phyloP scores from a whole-genome alignment of 1,284 basidiomycete genomes.

The Chondrostereum purpureum region DNA sequence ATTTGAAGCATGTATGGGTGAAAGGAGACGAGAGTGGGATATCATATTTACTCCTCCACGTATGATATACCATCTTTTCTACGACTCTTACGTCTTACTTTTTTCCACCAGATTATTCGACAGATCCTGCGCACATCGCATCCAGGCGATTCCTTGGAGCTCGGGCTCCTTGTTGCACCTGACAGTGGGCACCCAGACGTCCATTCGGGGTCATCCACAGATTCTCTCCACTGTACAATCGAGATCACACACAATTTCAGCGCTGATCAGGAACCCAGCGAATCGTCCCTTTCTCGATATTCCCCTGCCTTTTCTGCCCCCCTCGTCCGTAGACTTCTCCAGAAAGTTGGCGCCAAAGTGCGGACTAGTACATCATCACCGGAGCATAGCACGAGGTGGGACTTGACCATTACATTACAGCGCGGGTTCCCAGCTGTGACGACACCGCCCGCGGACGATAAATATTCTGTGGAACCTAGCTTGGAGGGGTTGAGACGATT shows the following conservation, averaged over 20 bases:
- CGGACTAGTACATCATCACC: constrained; percentile 38
- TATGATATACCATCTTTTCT: constrained; percentile 37
- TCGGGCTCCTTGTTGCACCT: constrained; percentile 65
- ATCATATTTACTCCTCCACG: constrained; percentile 76
- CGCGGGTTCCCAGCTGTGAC: constrained; percentile 38
- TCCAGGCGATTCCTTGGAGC: constrained; percentile 78
- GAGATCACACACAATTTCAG: constrained; percentile 32
- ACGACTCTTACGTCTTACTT: constrained; percentile 12
- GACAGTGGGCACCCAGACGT: neutral
- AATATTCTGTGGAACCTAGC: constrained; percentile 61
- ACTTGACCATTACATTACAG: constrained; percentile 49
- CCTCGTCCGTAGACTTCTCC: constrained; percentile 61
- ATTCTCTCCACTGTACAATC: constrained; percentile 27
- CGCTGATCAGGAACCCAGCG: constrained; percentile 15
- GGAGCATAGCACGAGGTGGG: constrained; percentile 43
- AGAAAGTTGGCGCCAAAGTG: constrained; percentile 60
- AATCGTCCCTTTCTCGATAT: constrained; percentile 28
- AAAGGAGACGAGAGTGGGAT: constrained; percentile 81
- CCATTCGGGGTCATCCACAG: neutral
- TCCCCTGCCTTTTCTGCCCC: constrained; percentile 56
- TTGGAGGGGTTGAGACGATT: constrained; percentile 73
- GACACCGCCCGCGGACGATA: constrained; percentile 26
- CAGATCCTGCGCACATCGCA: constrained; percentile 70
- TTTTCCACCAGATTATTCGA: constrained; percentile 63
- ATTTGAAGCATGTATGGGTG: constrained; percentile 78